Evolutionary conservation across 2,329 filamentous ascomycete genomes (phyloP).

Genomic region (Cadophora gregata): DNA sequence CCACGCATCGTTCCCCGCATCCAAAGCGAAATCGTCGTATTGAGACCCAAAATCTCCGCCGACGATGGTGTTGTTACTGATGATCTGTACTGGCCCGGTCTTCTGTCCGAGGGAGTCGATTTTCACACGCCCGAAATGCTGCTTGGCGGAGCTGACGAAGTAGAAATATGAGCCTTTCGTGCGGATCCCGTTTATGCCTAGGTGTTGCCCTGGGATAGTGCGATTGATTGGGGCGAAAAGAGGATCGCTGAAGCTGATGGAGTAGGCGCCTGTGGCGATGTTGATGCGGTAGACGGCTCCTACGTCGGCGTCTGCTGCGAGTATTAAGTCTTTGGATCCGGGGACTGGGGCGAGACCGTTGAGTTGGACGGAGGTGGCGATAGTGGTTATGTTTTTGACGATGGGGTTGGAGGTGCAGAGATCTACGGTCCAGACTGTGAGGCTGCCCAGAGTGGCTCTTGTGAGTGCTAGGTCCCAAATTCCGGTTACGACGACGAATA

Average conservation of each 20-base stretch:
- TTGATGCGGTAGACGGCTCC: slow-evolving; percentile 42
- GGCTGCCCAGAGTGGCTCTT: slow-evolving; percentile 23
- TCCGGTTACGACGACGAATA: slow-evolving; percentile 28
- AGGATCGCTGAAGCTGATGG: slow-evolving; percentile 26
- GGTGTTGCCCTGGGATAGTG: slow-evolving; percentile 9
- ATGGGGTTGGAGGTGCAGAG: slow-evolving; percentile 21
- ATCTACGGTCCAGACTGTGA: slow-evolving; percentile 33
- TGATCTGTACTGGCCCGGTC: slow-evolving; percentile 19
- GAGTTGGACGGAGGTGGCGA: slow-evolving; percentile 30
- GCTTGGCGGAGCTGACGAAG: slow-evolving; percentile 37
- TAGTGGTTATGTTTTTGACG: slow-evolving; percentile 30
- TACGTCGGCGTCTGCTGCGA: slow-evolving; percentile 40
- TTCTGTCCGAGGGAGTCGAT: slow-evolving; percentile 24
- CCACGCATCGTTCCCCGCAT: slow-evolving; percentile 21
- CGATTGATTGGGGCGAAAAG: slow-evolving; percentile 13
- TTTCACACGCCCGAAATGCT: slow-evolving; percentile 25
- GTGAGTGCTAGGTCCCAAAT: slow-evolving; percentile 23
- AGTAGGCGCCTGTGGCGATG: slow-evolving; percentile 31
- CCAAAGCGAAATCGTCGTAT: slow-evolving; percentile 33
- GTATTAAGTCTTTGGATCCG: slow-evolving; percentile 22
- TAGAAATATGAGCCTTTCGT: slow-evolving; percentile 34
- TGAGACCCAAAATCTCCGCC: slow-evolving; percentile 1
- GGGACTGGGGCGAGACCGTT: slow-evolving; percentile 38
- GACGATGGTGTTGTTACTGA: slow-evolving; percentile 16
- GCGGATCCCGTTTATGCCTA: slow-evolving; percentile 41